Evolutionary conservation across 2,329 filamentous ascomycete genomes (phyloP).

Genomic region (Diatrype stigma): DNA sequence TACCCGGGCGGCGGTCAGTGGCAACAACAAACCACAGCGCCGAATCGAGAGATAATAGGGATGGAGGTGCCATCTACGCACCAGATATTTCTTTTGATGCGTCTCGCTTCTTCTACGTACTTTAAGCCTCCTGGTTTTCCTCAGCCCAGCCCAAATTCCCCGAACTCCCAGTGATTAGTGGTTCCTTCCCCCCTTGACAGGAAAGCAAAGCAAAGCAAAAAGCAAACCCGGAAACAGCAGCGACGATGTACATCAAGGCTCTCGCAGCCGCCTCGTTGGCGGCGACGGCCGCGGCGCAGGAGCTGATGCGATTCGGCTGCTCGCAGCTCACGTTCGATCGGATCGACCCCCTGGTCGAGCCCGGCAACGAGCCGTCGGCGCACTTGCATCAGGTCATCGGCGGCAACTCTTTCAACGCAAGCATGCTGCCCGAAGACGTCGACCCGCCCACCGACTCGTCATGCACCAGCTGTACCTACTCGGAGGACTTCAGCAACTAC

Average conservation of each 20-base stretch:
- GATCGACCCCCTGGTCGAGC: constrained; percentile 26
- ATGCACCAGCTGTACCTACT: constrained; percentile 29
- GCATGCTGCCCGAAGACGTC: constrained; percentile 19
- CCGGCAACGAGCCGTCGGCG: constrained; percentile 25
- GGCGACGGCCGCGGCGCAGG: constrained; percentile 25
- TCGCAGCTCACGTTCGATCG: constrained; percentile 32
- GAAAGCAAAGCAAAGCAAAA: background rate
- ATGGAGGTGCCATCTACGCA: background rate
- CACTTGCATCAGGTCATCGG: constrained; percentile 30
- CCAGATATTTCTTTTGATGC: background rate
- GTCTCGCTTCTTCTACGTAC: background rate
- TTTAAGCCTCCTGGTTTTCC: too few relatives aligned
- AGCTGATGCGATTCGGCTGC: constrained; percentile 33
- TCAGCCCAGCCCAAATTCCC: too few relatives aligned
- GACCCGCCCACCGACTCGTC: constrained; percentile 23
- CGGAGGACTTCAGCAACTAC: constrained; percentile 30
- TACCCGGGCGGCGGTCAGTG: background rate
- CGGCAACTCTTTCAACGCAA: constrained; percentile 29
- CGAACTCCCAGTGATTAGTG: too few relatives aligned
- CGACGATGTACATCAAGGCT: constrained; percentile 26
- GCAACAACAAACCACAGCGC: background rate
- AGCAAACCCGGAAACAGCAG: constrained; percentile 3
- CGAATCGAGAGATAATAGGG: too few relatives aligned
- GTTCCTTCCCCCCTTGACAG: too few relatives aligned
- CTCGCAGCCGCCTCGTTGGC: constrained; percentile 21